Evolutionary conservation across 2,329 filamentous ascomycete species (phyloP).

Genomic region (Aspergillus sp.): DNA sequence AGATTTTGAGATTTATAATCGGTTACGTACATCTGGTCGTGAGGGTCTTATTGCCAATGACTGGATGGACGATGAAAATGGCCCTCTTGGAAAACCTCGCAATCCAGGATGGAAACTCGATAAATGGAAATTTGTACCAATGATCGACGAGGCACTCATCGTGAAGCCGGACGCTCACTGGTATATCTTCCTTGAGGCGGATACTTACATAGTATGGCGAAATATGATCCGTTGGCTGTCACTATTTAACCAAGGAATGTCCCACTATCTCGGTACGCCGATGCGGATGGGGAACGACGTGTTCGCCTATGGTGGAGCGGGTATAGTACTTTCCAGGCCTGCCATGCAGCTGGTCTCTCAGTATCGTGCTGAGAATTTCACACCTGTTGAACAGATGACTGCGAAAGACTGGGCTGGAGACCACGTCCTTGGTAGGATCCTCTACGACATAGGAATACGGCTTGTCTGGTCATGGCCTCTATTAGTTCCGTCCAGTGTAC

Average conservation of each 20-base stretch:
- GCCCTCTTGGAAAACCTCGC: slow-evolving; percentile 33
- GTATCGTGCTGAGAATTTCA: slow-evolving; percentile 38
- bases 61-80: slow-evolving; percentile 29
- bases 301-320: slow-evolving; percentile 52
- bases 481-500: slow-evolving; percentile 20
- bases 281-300: slow-evolving; percentile 46
- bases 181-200: slow-evolving; percentile 58
- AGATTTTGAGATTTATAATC: slow-evolving; percentile 33
- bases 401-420: slow-evolving; percentile 46
- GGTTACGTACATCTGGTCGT: slow-evolving; percentile 40
- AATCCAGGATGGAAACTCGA: slow-evolving; percentile 50
- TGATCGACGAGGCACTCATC: slow-evolving; percentile 49
- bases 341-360: slow-evolving; percentile 45
- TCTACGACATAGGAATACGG: slow-evolving; percentile 41
- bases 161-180: slow-evolving; percentile 50
- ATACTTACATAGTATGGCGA: slow-evolving; percentile 55
- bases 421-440: slow-evolving; percentile 45
- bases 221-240: slow-evolving; percentile 53
- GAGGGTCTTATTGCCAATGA: slow-evolving; percentile 31
- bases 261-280: slow-evolving; percentile 52
- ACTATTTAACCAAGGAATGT: slow-evolving; percentile 44
- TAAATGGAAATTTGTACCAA: slow-evolving; percentile 57
- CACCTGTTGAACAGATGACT: slow-evolving; percentile 45
- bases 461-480: slow-evolving; percentile 31
- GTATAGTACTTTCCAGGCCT: slow-evolving; percentile 49